These are phyloP conservation scores for Aphanomyces astaci DNA, from an alignment of 352 stramenopile genomes.

Conservation along the genomic window DNA sequence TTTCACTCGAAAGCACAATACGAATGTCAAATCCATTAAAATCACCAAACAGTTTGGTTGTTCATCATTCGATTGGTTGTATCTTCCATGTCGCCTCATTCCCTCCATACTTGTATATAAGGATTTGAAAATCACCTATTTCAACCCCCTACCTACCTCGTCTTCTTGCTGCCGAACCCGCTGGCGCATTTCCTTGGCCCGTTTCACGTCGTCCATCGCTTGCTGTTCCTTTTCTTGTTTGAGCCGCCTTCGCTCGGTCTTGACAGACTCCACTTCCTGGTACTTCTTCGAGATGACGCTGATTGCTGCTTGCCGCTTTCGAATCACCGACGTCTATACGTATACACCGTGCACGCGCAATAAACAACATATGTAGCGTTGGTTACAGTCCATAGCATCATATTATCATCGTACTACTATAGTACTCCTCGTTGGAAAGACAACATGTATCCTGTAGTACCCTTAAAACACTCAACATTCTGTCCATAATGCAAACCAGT, in stretches of 20 bases:
- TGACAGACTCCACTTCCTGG: constrained; percentile 69
- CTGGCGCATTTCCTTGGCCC: constrained; percentile 47
- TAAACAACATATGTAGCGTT: too few relatives aligned
- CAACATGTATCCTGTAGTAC: too few relatives aligned
- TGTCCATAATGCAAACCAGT: too few relatives aligned
- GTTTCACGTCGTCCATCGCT: constrained; percentile 44
- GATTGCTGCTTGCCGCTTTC: constrained; percentile 66
- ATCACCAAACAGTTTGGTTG: background rate
- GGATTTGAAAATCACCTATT: too few relatives aligned
- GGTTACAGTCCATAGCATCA: too few relatives aligned
- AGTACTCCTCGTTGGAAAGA: background rate
- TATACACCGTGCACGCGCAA: too few relatives aligned
- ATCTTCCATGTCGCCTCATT: too few relatives aligned
- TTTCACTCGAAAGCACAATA: constrained; percentile 26
- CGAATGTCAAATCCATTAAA: background rate
- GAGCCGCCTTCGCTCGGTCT: constrained; percentile 52
- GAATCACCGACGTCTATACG: constrained; percentile 46
- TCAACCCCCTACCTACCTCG: constrained; percentile 43
- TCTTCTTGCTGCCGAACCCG: constrained; percentile 49
- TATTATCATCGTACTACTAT: background rate
- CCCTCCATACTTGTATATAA: too few relatives aligned
- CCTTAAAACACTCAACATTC: too few relatives aligned
- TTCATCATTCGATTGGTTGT: too few relatives aligned
- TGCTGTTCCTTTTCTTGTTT: constrained; percentile 52
- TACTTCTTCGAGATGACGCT: constrained; percentile 68